Conservation (phyloP, 2,329 filamentous ascomycete genomes). For the Cryphonectria carpinicola region DNA sequence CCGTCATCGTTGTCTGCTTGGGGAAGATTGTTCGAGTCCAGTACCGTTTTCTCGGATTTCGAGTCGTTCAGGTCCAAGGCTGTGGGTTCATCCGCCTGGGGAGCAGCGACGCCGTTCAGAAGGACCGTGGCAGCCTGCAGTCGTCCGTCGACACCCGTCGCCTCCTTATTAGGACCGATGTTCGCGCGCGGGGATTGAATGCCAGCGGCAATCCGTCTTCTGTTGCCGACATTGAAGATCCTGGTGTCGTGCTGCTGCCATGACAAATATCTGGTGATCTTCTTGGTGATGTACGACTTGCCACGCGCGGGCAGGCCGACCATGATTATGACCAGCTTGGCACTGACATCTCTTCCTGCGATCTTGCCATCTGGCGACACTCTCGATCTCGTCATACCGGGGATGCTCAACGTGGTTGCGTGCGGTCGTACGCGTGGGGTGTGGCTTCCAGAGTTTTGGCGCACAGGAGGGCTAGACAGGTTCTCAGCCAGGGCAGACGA, state of each 20-base stretch:
- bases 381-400: slow-evolving; percentile 91
- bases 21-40: slow-evolving; percentile 18
- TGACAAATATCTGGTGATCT: slow-evolving; percentile 90
- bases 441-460: slow-evolving; percentile 74
- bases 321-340: slow-evolving; percentile 98
- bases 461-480: slow-evolving; percentile 60
- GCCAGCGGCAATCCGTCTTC: slow-evolving; percentile 79
- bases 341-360: slow-evolving; percentile 88
- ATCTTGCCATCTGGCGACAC: slow-evolving; percentile 96
- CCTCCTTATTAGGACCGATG: slow-evolving; percentile 35
- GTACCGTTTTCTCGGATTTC: slow-evolving; percentile 27
- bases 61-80: slow-evolving; percentile 42
- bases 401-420: slow-evolving; percentile 95
- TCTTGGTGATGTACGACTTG: slow-evolving; percentile 99
- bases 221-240: slow-evolving; percentile 97
- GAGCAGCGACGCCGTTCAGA: slow-evolving; percentile 55
- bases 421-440: slow-evolving; percentile 80
- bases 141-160: slow-evolving; percentile 47
- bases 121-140: slow-evolving; percentile 61
- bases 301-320: slow-evolving; percentile 92
- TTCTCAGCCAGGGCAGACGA: slow-evolving; percentile 30
- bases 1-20: slow-evolving; percentile 13
- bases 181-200: slow-evolving; percentile 38
- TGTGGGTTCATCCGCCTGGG: slow-evolving; percentile 45
- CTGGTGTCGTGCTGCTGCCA: slow-evolving; percentile 96